These are phyloP conservation scores for Aspergillus novofumigatus DNA, from an alignment of 2,329 filamentous ascomycete genomes.

Conservation along the genomic window DNA sequence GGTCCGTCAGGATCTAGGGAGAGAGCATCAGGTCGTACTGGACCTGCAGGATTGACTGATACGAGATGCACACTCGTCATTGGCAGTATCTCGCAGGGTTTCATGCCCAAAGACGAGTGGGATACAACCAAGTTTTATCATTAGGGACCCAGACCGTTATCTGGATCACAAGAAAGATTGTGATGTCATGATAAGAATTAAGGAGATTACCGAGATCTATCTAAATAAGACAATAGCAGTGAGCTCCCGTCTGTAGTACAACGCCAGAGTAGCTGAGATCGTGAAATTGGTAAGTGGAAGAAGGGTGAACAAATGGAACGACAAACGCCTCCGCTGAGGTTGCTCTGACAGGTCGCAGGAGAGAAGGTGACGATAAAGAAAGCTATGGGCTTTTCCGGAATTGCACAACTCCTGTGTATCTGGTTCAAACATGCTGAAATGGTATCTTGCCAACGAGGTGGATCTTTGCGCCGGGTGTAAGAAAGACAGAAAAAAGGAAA, in stretches of 20 bases:
- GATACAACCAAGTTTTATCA: neutral
- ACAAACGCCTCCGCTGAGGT: neutral
- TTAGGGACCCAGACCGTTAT: neutral
- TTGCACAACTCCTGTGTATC: constrained; percentile 12
- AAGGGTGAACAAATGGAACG: neutral
- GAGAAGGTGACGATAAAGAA: constrained; percentile 9
- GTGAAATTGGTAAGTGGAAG: neutral
- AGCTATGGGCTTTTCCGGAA: constrained; percentile 7
- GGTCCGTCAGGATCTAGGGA: constrained; percentile 18
- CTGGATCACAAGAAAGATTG: neutral
- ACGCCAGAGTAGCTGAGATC: neutral
- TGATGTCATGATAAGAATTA: neutral
- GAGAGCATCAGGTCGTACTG: constrained; percentile 13
- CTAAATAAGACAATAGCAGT: neutral
- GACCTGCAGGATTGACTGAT: neutral
- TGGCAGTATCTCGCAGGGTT: neutral
- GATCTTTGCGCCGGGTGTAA: constrained; percentile 17
- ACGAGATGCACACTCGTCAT: neutral
- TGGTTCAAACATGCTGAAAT: constrained; percentile 10
- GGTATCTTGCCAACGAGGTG: constrained; percentile 17
- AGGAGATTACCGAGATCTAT: neutral
- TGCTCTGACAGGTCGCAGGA: constrained; percentile 2
- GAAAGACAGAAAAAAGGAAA: neutral
- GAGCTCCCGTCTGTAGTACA: neutral
- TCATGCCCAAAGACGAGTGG: too few relatives aligned